phyloP scores from a whole-genome alignment of 495 filamentous ascomycete genomes.

The Neurospora sp. region DNA sequence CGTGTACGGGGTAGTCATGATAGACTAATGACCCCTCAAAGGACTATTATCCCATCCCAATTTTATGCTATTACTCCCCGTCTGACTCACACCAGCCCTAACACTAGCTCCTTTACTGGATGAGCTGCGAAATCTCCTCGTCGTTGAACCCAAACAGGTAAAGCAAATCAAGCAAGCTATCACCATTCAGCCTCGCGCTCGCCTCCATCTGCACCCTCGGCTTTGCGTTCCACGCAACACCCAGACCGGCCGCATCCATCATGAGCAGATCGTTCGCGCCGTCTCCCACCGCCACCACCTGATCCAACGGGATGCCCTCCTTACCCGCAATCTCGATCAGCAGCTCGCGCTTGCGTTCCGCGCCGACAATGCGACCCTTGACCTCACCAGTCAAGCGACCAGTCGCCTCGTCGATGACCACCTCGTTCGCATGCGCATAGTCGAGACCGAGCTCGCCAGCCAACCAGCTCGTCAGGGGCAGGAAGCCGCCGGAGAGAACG shows the following conservation, averaged over 20 bases:
- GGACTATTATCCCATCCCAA: neutral
- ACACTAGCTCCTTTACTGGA: constrained; percentile 4
- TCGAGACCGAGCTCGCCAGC: constrained; percentile 72
- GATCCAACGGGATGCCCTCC: constrained; percentile 59
- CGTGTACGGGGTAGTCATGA: neutral
- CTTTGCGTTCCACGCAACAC: constrained; percentile 92
- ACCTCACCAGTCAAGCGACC: constrained; percentile 74
- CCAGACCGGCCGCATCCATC: constrained; percentile 80
- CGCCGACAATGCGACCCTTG: constrained; percentile 69
- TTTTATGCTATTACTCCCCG: neutral
- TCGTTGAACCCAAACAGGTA: constrained; percentile 71
- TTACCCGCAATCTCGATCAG: constrained; percentile 67
- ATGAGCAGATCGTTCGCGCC: constrained; percentile 93
- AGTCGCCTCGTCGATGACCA: constrained; percentile 50
- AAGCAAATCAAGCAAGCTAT: constrained; percentile 69
- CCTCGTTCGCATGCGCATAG: constrained; percentile 79
- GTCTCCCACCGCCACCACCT: constrained; percentile 81
- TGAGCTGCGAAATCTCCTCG: constrained; percentile 50
- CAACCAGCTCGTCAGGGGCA: constrained; percentile 79
- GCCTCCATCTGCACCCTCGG: constrained; percentile 82
- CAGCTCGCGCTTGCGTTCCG: constrained; percentile 65
- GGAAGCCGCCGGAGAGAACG: constrained; percentile 85
- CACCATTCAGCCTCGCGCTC: constrained; percentile 68
- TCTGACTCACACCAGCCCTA: neutral
- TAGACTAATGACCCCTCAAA: neutral